These are phyloP conservation scores for Salix exigua DNA, from an alignment of 345 rosid genomes.

Conservation along the genomic window DNA sequence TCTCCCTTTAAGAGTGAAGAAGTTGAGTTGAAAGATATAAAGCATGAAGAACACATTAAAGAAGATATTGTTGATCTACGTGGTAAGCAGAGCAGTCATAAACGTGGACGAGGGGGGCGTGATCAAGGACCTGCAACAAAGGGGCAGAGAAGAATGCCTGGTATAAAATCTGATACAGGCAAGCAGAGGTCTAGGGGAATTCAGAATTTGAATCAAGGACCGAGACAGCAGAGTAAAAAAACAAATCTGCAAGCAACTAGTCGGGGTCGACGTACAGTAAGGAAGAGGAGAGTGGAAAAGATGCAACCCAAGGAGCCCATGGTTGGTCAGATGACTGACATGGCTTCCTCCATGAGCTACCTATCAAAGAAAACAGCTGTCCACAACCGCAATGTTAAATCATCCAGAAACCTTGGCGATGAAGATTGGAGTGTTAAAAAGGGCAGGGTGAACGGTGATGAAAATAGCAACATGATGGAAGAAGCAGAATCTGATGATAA, in stretches of 20 bases:
- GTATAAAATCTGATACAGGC: conserved; percentile 29
- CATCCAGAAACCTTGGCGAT: conserved; percentile 25
- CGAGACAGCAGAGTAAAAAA: conserved; percentile 43
- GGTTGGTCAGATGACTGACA: conserved; percentile 16
- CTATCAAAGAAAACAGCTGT: not conserved
- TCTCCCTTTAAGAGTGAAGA: conserved; percentile 48
- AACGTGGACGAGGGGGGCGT: conserved; percentile 53
- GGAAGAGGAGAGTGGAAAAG: conserved; percentile 75
- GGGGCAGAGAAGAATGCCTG: conserved; percentile 46
- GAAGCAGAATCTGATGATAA: conserved; percentile 65
- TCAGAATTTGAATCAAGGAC: conserved; percentile 36
- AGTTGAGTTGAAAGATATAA: conserved; percentile 36
- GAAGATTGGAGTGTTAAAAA: conserved; percentile 44
- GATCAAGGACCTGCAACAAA: conserved; percentile 55
- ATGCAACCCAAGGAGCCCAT: conserved; percentile 23
- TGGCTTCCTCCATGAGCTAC: conserved; percentile 16
- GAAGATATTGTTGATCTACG: conserved; percentile 34
- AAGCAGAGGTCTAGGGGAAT: conserved; percentile 37
- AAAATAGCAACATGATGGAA: conserved; percentile 57
- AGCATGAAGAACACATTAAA: conserved; percentile 30
- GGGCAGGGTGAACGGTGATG: conserved; percentile 33
- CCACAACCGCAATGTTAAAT: not conserved
- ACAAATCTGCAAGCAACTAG: conserved; percentile 45
- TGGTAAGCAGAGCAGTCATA: conserved; percentile 40
- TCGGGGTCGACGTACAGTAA: conserved; percentile 76